Base-by-base conservation (phyloP, 176 grass and related monocot species). In the Olyra latifolia region DNA sequence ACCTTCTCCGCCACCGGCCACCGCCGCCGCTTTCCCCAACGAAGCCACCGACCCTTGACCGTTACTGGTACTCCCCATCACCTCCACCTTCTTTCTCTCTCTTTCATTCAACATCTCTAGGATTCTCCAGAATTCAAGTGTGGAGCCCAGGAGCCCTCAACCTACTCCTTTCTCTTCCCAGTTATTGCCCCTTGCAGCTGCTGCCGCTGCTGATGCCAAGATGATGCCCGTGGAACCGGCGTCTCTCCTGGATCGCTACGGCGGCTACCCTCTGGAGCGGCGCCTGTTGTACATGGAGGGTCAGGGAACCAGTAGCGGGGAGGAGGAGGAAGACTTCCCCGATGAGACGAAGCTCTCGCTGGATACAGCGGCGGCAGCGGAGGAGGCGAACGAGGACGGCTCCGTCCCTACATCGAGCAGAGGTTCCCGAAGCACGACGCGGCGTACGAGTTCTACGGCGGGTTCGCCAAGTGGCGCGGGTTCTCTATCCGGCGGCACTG, bases 401-500 rank as follows among this genome's bases (percentile, higher is more conserved):
- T 48, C 46, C 23, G 70, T 38, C 39, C 93, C 3, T 97, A 90
- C 60, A 74, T 91, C 20, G 93, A 90, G 29, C 88, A 85, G 76
- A 75, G 74, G 60, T 97, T 97, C 63, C 85, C 38, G 17, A 93
- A 80, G 3, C 93, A 97, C 78, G 90, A 97, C 32, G 82, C 80
- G 49, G 90, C 90, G 22, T 93, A 91, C 67, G 90, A 91, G 42
- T 87, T 90, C 59, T 97, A 97, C 66, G 82, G 82, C 50, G 65
- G 72, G 53, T 93, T 88, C 82, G 88, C 93, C 22, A 92, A 79
- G 71, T 82, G 71, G 53, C 65, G 85, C 53, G 93, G 93, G 45
- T 97, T 93, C 90, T 97, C 90, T 24, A 97, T 93, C 80, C 93
- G 93, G 19, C 85, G 90, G 5, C 93, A 93, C 78, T 82, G 90